phyloP scores from a whole-genome alignment of 2,329 filamentous ascomycete genomes.

The Aureobasidium sp. region DNA sequence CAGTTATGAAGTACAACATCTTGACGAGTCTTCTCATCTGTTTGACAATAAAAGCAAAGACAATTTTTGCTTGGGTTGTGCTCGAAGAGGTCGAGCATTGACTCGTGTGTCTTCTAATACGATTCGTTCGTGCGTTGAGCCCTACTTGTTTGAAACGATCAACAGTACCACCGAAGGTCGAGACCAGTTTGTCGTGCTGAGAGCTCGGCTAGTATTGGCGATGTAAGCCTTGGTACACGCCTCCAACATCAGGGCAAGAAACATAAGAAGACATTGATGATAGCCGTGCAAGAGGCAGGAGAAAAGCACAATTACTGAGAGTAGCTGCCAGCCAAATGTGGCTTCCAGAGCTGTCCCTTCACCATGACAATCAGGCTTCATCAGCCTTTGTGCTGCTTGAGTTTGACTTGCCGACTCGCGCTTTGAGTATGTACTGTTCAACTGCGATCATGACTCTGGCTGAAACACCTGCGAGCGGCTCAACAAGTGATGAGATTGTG shows the following conservation, averaged over 20 bases:
- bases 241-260: too few relatives aligned
- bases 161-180: not conserved
- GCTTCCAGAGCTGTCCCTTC: too few relatives aligned
- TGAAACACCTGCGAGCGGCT: slow-evolving; percentile 6
- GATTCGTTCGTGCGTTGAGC: not conserved
- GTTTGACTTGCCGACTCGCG: not conserved
- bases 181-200: not conserved
- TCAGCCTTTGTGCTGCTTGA: not conserved
- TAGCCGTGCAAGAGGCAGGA: too few relatives aligned
- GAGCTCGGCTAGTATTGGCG: not conserved
- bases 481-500: not conserved
- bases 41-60: not conserved
- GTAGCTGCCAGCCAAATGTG: too few relatives aligned
- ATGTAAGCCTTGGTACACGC: too few relatives aligned
- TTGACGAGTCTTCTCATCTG: not conserved
- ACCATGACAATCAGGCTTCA: too few relatives aligned
- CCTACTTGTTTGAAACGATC: not conserved
- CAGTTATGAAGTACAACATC: not conserved
- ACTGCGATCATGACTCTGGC: not conserved
- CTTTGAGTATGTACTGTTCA: not conserved
- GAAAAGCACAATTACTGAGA: too few relatives aligned
- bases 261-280: too few relatives aligned
- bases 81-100: not conserved
- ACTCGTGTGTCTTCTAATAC: not conserved
- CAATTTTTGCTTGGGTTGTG: not conserved